These are phyloP conservation scores for Aechmea fasciata DNA, from an alignment of 176 grass and related monocot genomes.

Conservation along the genomic window DNA sequence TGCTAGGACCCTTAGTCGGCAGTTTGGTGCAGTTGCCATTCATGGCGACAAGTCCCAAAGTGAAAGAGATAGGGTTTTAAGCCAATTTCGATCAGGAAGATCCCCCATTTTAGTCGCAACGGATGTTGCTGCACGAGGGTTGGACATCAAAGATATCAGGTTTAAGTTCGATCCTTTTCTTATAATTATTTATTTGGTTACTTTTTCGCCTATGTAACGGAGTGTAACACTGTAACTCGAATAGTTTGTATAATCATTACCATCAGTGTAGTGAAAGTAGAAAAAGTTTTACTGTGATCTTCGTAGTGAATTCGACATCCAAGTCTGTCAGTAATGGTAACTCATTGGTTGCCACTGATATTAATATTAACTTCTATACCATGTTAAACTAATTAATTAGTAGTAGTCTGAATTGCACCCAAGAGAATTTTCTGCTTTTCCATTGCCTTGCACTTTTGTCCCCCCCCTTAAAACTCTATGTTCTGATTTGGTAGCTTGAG, in stretches of 20 bases:
- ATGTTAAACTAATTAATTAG: too few species aligned
- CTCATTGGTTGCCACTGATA: not conserved
- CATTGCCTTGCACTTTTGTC: too few species aligned
- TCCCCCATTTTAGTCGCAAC: conserved; percentile 88
- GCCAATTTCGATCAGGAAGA: conserved; percentile 67
- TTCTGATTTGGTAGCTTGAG: too few species aligned
- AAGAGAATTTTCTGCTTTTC: too few species aligned
- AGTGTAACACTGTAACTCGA: not conserved
- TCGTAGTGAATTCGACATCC: too few species aligned
- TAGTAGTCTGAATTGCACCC: too few species aligned
- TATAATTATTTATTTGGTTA: not conserved
- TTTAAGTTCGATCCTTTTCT: conserved; percentile 11
- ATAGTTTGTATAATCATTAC: not conserved
- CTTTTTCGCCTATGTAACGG: not conserved
- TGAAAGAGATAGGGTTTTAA: conserved; percentile 92
- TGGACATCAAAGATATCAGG: conserved; percentile 99
- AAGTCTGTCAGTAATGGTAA: too few species aligned
- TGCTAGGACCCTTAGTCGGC: conserved; percentile 49
- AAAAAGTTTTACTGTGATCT: not conserved
- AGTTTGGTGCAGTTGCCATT: conserved; percentile 81
- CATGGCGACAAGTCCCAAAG: conserved; percentile 93
- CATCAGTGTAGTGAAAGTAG: not conserved
- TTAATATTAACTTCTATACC: not conserved
- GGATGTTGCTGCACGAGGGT: conserved; percentile 87
- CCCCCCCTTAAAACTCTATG: too few species aligned